Base-by-base conservation (phyloP, 78 protist species). In the Planoprotostelium fungivorum region DNA sequence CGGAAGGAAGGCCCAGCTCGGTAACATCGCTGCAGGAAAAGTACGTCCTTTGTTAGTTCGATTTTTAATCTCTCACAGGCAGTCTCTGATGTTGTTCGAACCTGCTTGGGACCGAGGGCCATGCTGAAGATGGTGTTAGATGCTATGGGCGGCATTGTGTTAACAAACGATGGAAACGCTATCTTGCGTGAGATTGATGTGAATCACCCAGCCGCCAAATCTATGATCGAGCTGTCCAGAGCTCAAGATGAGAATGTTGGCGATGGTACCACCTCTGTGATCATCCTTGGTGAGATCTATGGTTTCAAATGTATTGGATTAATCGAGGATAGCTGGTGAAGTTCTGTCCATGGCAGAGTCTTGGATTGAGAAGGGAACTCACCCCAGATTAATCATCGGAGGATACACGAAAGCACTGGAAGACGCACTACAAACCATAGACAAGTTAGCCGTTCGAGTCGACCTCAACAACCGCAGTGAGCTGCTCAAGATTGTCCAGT, bases 81-180 rank as follows among this genome's bases (percentile, higher is more conserved):
- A 34, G 98, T 98, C 29, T 97, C 99, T 34, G 97, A 97, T 84
- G 95, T 99, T 84, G 88, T 99, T 34, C 88, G 98, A 35, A 96
- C 99, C 5, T 97, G 99, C 73, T 94, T 99, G 28, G 99, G 99
- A 38, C 99, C 99, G 36, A 92, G 95, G 38, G 91, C 99, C 84
- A 99, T 99, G 99, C 94, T 99, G 37, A 99, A 99, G 93, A 99
- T 99, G 99, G 91, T 99, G 29, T 95, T 99, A 35, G 98, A 97
- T 90, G 98, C 99, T 87, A 98, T 97, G 98, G 99, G 99, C 28
- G 97, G 98, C 28, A 94, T 97, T 35, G 96, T 96, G 38, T 93
- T 98, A 83, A 98, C 99, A 28, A 98, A 97, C 94, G 99, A 99
- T 92, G 99, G 99, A 34, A 97, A 99, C 91, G 96, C 99, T 16